Base-by-base conservation (phyloP, 306 rosid species). In the Astragalus membranaceus region DNA sequence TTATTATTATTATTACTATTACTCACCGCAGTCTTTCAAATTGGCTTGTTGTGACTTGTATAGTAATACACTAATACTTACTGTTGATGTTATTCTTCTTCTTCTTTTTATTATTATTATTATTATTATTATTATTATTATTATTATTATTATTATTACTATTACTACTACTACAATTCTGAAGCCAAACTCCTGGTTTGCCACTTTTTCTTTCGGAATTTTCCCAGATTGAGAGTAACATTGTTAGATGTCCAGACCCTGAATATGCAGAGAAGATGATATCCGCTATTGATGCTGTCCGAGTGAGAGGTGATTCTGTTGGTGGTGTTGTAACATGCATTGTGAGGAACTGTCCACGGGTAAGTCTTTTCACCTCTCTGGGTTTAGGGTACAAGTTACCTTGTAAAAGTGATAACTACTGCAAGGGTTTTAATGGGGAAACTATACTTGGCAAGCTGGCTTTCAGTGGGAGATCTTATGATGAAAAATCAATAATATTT, bases 181-280 rank as follows among this genome's bases (percentile, higher is more conserved):
- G 55, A 72, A 70, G 59, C 55, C 64, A 32, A 69, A 17, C 39
- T 69, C 52, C 57, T 47, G 41, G 14, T 65, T 78, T 57, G 56
- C 56, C 16, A 59, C 43, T 52, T 68, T 0, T 4, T 69, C 37
- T 50, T 70, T 64, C 48, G 65, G 41, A 39, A 53, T 17, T 43
- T 73, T 36, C 16, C 80, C 89, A 91, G 99, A 85, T 95, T 8
- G 97, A 95, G 84, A 89, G 91, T 81, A 95, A 91, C 66, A 95
- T 95, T 46, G 97, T 87, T 55, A 85, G 99, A 70, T 95, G 99
- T 83, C 99, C 99, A 50, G 83, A 91, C 84, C 85, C 97, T 42
- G 92, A 89, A 81, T 91, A 86, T 67, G 99, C 99, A 36, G 92
- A 95, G 75, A 91, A 89, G 90, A 95, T 95, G 99, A 95, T 91